phyloP scores from a whole-genome alignment of 2,329 filamentous ascomycete genomes.

The Neocatenulostroma microsporum region DNA sequence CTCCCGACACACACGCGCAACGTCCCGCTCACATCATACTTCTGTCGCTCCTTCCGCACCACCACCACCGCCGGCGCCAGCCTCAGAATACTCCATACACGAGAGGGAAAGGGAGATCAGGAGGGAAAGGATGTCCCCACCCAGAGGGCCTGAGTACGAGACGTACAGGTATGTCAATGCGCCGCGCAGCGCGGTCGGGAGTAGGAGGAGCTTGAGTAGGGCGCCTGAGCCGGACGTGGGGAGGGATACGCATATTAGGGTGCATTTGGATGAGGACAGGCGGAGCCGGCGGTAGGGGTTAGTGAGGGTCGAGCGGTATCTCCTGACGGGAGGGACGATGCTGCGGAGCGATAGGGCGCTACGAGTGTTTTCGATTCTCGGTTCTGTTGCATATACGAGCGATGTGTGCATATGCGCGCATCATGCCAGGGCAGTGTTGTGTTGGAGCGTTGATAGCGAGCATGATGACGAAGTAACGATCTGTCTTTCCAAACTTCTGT shows the following conservation, averaged over 20 bases:
- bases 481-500: too few species aligned
- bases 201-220: too few species aligned
- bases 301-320: too few species aligned
- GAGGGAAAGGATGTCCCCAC: conserved; percentile 29
- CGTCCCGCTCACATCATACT: conserved; percentile 14
- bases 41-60: conserved; percentile 8
- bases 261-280: conserved; percentile 14
- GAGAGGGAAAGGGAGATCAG: conserved; percentile 39
- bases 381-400: too few species aligned
- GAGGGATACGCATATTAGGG: conserved; percentile 15
- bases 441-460: too few species aligned
- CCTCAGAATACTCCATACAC: conserved; percentile 34
- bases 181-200: conserved; percentile 21
- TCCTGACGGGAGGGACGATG: too few species aligned
- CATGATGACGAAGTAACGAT: too few species aligned
- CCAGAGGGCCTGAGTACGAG: conserved; percentile 33
- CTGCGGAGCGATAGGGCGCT: too few species aligned
- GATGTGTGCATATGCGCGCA: too few species aligned
- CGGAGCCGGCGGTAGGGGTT: conserved; percentile 6
- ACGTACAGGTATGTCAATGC: conserved; percentile 41
- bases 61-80: conserved; percentile 12
- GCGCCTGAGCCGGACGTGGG: conserved; percentile 18
- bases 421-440: too few species aligned
- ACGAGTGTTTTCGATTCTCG: too few species aligned
- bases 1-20: conserved; percentile 20